phyloP scores from a whole-genome alignment of 352 stramenopile species.

The Phytopythium mirpurense region DNA sequence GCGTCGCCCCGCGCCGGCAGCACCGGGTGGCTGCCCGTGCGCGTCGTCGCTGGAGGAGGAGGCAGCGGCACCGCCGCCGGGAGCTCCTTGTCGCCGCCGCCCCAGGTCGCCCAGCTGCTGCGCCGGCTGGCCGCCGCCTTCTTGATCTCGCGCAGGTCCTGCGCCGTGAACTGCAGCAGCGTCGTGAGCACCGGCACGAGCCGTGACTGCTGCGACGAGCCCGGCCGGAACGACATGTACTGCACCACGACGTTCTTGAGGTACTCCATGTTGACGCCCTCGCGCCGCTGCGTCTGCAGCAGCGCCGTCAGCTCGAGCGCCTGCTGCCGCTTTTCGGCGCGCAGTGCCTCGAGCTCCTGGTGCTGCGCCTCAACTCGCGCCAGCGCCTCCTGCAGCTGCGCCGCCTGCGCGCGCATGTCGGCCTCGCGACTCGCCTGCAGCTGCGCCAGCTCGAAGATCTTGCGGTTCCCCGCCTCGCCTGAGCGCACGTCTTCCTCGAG shows the following conservation, averaged over 20 bases:
- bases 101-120: constrained; percentile 74
- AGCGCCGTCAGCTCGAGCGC: constrained; percentile 66
- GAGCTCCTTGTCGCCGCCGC: constrained; percentile 63
- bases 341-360: constrained; percentile 47
- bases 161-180: constrained; percentile 72
- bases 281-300: constrained; percentile 76
- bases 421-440: constrained; percentile 80
- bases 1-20: constrained; percentile 9
- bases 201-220: constrained; percentile 71
- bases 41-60: no score
- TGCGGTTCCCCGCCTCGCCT: constrained; percentile 77
- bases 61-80: constrained; percentile 13
- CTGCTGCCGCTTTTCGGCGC: constrained; percentile 50
- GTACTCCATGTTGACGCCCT: constrained; percentile 89
- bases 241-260: constrained; percentile 89
- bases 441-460: constrained; percentile 85
- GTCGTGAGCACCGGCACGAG: constrained; percentile 83
- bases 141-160: constrained; percentile 78
- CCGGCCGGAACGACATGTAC: constrained; percentile 86
- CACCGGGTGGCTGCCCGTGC: constrained; percentile 16
- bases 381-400: constrained; percentile 46
- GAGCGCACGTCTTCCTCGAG: constrained; percentile 84
- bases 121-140: constrained; percentile 38
- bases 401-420: constrained; percentile 46
- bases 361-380: constrained; percentile 37